Evolutionary conservation across 805 yeast genomes (phyloP).

Genomic region (Zygosaccharomyces bisporus): DNA sequence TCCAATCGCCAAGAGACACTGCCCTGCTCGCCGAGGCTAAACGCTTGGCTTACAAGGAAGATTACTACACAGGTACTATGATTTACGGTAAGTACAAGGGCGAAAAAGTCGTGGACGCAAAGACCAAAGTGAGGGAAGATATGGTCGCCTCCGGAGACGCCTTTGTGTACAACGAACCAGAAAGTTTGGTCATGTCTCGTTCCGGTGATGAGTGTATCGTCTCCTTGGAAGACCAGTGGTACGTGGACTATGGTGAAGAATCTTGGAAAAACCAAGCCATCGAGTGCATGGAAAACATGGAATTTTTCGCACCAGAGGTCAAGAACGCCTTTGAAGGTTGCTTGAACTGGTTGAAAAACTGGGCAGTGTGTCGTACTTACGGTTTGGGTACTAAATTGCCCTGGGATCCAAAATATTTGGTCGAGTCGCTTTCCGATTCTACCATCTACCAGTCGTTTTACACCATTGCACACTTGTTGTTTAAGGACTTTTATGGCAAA

Average conservation of each 20-base stretch:
- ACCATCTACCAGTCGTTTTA: constrained; percentile 94
- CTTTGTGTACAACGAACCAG: constrained; percentile 92
- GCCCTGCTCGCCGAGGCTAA: constrained; percentile 86
- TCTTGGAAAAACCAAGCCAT: constrained; percentile 78
- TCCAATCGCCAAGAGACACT: constrained; percentile 90
- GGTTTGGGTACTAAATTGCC: constrained; percentile 95
- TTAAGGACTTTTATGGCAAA: constrained; percentile 79
- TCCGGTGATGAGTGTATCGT: constrained; percentile 97
- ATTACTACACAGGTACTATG: constrained; percentile 86
- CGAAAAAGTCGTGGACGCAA: constrained; percentile 85
- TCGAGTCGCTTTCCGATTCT: constrained; percentile 93
- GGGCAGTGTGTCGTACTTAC: constrained; percentile 97
- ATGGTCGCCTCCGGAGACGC: constrained; percentile 74
- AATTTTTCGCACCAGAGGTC: constrained; percentile 77
- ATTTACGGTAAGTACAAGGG: constrained; percentile 79
- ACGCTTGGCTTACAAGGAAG: constrained; percentile 94
- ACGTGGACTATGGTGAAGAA: constrained; percentile 93
- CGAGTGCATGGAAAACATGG: constrained; percentile 72
- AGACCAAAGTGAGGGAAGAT: constrained; percentile 80
- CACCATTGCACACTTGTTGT: constrained; percentile 83
- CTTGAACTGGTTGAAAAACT: constrained; percentile 91
- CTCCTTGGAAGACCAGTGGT: constrained; percentile 98
- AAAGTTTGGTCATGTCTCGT: constrained; percentile 81
- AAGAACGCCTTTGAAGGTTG: constrained; percentile 91
- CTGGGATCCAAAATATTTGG: constrained; percentile 92